Evolutionary conservation across 768 basidiomycete genomes (phyloP), one percentile per base, ranked within the genome.

Genomic region (Cyathus striatus): DNA sequence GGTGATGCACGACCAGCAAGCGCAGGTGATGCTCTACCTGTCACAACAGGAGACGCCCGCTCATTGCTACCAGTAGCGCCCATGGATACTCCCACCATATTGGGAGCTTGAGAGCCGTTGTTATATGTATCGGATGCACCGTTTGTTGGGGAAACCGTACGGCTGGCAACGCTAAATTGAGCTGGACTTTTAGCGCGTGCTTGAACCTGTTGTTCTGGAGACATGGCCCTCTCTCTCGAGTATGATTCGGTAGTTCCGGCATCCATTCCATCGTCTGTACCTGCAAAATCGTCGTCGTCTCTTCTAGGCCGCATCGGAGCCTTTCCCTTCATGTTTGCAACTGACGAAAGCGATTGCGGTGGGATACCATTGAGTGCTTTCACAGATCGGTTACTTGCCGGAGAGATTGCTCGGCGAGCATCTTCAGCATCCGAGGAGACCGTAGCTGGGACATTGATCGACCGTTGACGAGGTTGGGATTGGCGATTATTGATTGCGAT

Each of bases 401-500:
- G 86, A 0, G 86, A 86, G 46, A 84, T 71, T 10, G 83, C 80
- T 24, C 84, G 79, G 23, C 84, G 81, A 40, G 67, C 62, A 38
- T 80, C 79, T 26, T 85, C 83, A 5, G 61, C 44, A 24, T 81
- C 82, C 6, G 68, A 57, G 0, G 27, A 9, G 6, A 40, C 48
- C 22, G 48, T 40, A 23, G 51, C 48, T 27, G 65, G 23, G 62
- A 63, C 22, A 78, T 75, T 2, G 87, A 71, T 24, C 86, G 81
- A 30, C 69, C 68, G 43, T 62, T 68, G 26, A 45, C 47, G 25
- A 61, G 43, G 21, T 59, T 40, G 26, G 53, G 51, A 33, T 50
- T 42, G 35, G 46, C 37, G 35, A 62, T 44, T 26, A 56, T 21
- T 34, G 50, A 42, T 44, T 50, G 54, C 27, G 55, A 53, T 21